Evolutionary conservation across 148 eudicot species (phyloP).

Genomic region (Oxyria digyna): DNA sequence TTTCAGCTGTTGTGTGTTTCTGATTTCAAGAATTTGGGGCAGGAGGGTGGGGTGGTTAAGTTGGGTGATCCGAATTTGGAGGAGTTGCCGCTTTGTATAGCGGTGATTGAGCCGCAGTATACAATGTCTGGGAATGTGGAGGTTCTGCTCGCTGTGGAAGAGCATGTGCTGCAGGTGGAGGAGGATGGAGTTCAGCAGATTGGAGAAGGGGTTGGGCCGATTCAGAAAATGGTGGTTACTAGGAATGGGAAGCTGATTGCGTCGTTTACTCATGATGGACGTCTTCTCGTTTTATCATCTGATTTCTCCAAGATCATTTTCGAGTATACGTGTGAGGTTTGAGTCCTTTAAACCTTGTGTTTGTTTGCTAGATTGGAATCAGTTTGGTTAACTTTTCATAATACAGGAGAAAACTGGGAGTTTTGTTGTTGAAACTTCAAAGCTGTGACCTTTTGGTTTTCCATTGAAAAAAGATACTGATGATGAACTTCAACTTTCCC

Average conservation of each 20-base stretch:
- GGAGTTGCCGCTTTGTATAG: constrained; percentile 67
- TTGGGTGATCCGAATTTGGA: constrained; percentile 62
- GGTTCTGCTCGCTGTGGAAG: constrained; percentile 65
- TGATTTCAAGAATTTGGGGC: constrained; percentile 46
- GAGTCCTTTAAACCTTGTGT: constrained; percentile 11
- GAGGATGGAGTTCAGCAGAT: constrained; percentile 80
- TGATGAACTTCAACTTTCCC: background rate
- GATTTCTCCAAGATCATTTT: constrained; percentile 66
- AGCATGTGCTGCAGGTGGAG: constrained; percentile 69
- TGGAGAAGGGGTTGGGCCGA: constrained; percentile 67
- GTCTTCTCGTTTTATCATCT: constrained; percentile 66
- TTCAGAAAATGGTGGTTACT: constrained; percentile 83
- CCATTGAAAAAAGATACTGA: background rate
- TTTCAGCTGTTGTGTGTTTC: constrained; percentile 59
- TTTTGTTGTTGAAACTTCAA: background rate
- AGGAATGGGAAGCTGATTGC: constrained; percentile 77
- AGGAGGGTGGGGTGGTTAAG: constrained; percentile 27
- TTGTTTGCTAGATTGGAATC: background rate
- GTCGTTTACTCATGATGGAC: constrained; percentile 83
- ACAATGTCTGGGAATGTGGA: constrained; percentile 95
- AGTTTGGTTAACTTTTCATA: background rate
- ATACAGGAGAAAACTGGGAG: background rate
- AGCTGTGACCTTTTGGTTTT: background rate
- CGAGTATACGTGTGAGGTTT: constrained; percentile 82
- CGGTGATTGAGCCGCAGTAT: constrained; percentile 87